Conservation (phyloP, 2,329 filamentous ascomycete species). For the Clarireedia paspali region DNA sequence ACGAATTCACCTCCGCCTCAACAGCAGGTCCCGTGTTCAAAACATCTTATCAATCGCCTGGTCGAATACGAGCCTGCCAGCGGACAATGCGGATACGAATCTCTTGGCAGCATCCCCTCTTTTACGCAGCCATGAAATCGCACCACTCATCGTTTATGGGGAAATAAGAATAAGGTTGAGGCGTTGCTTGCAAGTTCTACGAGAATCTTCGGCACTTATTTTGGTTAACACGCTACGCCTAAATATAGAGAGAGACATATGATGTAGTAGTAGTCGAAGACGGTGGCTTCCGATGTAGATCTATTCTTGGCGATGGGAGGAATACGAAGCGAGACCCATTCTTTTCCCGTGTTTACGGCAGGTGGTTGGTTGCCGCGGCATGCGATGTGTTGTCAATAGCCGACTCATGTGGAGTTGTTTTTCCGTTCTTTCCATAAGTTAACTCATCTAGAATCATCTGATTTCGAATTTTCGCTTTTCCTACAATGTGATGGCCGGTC, state of each 20-base stretch:
- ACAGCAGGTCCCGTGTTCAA: background rate
- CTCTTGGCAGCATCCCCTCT: background rate
- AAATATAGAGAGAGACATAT: background rate
- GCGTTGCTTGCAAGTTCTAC: background rate
- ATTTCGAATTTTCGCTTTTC: no score
- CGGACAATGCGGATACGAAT: background rate
- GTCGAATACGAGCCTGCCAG: background rate
- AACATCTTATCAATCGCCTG: background rate
- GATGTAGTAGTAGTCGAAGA: background rate
- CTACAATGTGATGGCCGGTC: no score
- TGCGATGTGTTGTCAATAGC: no score
- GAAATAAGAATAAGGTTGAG: slow-evolving; percentile 1
- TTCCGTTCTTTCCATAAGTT: no score
- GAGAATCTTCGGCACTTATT: background rate
- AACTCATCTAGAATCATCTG: no score
- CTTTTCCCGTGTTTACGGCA: no score
- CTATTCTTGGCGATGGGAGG: background rate
- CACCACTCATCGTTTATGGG: background rate
- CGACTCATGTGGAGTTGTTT: no score
- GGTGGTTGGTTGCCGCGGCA: no score
- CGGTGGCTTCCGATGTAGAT: background rate
- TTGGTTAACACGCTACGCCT: background rate
- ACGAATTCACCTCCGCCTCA: background rate
- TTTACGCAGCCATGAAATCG: background rate
- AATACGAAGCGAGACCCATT: background rate